Percentiles rank a stretch among this genome's conserved stretches.
These are phyloP conservation scores for Helicocarpus griseus DNA, from an alignment of 2,329 filamentous ascomycete genomes.

Conservation along the genomic window DNA sequence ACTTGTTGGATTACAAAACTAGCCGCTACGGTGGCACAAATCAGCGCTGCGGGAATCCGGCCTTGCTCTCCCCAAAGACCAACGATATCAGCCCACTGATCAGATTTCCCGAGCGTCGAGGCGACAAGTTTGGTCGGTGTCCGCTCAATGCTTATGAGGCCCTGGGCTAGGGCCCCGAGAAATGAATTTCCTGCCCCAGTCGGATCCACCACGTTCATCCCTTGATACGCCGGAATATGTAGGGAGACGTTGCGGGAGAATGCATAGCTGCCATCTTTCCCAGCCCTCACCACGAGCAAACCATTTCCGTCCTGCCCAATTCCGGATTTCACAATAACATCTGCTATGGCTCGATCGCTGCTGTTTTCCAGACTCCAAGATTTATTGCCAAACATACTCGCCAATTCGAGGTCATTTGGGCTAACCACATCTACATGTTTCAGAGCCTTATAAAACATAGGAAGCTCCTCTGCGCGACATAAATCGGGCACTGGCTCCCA, in stretches of 20 bases:
- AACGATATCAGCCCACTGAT: conserved; percentile 38
- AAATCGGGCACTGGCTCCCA: conserved; percentile 95
- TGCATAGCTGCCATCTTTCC: conserved; percentile 49
- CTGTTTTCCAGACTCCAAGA: conserved; percentile 24
- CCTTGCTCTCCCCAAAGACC: conserved; percentile 39
- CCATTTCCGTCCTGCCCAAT: conserved; percentile 30
- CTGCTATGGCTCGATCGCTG: conserved; percentile 24
- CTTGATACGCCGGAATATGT: conserved; percentile 74
- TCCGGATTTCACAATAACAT: conserved; percentile 25
- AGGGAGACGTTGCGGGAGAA: conserved; percentile 32
- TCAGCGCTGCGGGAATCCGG: conserved; percentile 54
- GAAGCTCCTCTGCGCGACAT: conserved; percentile 58
- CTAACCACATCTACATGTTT: conserved; percentile 51
- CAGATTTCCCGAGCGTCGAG: conserved; percentile 39
- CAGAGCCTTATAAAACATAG: conserved; percentile 44
- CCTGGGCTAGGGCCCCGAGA: conserved; percentile 53
- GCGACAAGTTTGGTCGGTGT: conserved; percentile 22
- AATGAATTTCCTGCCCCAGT: conserved; percentile 94
- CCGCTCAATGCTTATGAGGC: conserved; percentile 38
- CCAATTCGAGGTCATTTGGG: conserved; percentile 86
- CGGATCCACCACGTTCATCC: conserved; percentile 63
- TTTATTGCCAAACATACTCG: conserved; percentile 63
- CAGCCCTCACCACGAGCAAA: conserved; percentile 46
- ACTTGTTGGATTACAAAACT: conserved; percentile 94
- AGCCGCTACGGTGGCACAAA: conserved; percentile 72